Evolutionary conservation across 2,329 filamentous ascomycete genomes (phyloP).

Genomic region (Lasiodiplodia sp.): DNA sequence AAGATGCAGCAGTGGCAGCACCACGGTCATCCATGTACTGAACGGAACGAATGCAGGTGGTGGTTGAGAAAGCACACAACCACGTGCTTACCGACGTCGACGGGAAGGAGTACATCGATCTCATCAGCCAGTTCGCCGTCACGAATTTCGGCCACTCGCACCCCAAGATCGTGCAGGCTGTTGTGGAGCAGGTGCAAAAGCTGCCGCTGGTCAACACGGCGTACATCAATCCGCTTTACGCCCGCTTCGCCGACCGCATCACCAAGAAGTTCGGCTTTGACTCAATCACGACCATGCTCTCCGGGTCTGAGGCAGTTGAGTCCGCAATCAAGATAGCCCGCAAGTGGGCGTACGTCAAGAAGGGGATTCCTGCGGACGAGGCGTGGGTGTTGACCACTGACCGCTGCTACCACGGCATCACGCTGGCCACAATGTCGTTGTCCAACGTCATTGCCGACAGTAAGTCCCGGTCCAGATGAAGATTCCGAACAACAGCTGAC

Average conservation of each 20-base stretch:
- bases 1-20: no score
- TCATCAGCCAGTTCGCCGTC: constrained; percentile 5
- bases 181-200: constrained; percentile 5
- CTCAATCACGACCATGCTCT: constrained; percentile 89
- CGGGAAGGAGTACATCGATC: constrained; percentile 10
- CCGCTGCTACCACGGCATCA: constrained; percentile 70
- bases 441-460: constrained; percentile 79
- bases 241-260: constrained; percentile 3
- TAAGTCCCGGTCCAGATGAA: constrained; percentile 70
- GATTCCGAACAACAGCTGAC: constrained; percentile 91
- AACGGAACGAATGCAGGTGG: not conserved
- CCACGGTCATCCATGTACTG: not conserved
- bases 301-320: constrained; percentile 92
- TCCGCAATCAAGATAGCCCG: constrained; percentile 94
- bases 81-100: not conserved
- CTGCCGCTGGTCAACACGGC: constrained; percentile 2
- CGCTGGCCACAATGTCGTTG: constrained; percentile 80
- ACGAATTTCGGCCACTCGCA: constrained; percentile 13
- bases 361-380: constrained; percentile 77
- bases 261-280: constrained; percentile 63
- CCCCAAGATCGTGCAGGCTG: not conserved
- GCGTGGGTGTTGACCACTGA: constrained; percentile 65
- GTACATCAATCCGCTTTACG: constrained; percentile 11
- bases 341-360: constrained; percentile 84
- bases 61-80: constrained; percentile 1